Percentiles rank a stretch among this genome's conserved stretches.
phyloP scores from a whole-genome alignment of 2,329 filamentous ascomycete species.

The Thielaviopsis ethacetica region DNA sequence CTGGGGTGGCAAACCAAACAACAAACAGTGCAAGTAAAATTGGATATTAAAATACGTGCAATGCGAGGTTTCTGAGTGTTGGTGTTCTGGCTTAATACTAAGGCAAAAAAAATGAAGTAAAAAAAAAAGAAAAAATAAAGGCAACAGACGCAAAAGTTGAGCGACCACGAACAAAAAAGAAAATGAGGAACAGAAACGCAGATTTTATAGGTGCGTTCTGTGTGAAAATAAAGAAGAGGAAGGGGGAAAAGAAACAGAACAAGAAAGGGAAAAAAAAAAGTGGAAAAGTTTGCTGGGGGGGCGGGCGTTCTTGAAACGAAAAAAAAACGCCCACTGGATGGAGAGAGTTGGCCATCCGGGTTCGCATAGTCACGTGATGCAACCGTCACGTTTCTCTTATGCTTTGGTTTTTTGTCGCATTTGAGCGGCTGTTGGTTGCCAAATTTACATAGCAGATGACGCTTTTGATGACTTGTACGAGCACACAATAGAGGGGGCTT shows the following conservation, averaged over 20 bases:
- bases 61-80: too few relatives aligned
- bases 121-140: not conserved
- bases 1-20: not conserved
- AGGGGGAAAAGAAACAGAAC: not conserved
- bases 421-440: too few relatives aligned
- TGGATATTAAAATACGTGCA: not conserved
- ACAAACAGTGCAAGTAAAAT: not conserved
- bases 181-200: not conserved
- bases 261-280: not conserved
- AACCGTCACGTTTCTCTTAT: not conserved
- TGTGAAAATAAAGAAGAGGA: not conserved
- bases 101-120: not conserved
- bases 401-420: not conserved
- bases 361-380: not conserved
- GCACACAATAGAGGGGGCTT: too few relatives aligned
- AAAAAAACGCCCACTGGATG: not conserved
- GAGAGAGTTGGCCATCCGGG: not conserved
- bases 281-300: not conserved
- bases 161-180: not conserved
- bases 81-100: too few relatives aligned
- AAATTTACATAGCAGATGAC: too few relatives aligned
- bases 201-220: not conserved
- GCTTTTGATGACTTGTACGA: too few relatives aligned
- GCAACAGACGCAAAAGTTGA: too few relatives aligned
- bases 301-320: too few relatives aligned